These are phyloP conservation scores for Mucor velutinosus DNA, from an alignment of 371 early-diverging fungal species.

Conservation along the genomic window DNA sequence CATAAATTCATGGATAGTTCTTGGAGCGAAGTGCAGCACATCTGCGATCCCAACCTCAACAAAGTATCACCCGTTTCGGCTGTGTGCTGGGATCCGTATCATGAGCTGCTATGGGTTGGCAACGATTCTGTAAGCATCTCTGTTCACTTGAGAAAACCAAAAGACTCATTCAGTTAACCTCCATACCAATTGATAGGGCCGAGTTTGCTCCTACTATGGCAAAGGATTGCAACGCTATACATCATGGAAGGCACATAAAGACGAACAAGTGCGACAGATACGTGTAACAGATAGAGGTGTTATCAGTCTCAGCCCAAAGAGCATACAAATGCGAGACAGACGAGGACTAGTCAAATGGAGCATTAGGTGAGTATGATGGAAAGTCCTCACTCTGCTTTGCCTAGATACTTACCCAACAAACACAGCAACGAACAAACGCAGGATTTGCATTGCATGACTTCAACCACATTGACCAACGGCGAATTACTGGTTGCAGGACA, in stretches of 20 bases:
- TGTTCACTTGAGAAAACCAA: neutral
- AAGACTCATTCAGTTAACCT: neutral
- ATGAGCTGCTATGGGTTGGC: conserved; percentile 80
- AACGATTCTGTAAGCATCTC: conserved; percentile 66
- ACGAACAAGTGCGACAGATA: conserved; percentile 69
- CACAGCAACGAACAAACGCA: conserved; percentile 56
- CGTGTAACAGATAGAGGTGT: conserved; percentile 68
- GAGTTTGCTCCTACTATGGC: conserved; percentile 61
- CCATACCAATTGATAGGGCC: conserved; percentile 47
- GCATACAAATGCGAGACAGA: conserved; percentile 67
- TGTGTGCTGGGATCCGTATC: conserved; percentile 74
- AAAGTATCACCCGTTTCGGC: conserved; percentile 59
- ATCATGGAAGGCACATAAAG: conserved; percentile 65
- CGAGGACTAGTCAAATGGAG: conserved; percentile 76
- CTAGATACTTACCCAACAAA: too few relatives aligned
- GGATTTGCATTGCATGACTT: conserved; percentile 71
- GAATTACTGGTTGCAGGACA: conserved; percentile 73
- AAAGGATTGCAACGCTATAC: conserved; percentile 69
- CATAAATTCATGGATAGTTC: conserved; percentile 42
- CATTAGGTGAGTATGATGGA: conserved; percentile 45
- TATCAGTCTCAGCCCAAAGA: conserved; percentile 66
- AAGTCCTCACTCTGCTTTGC: too few relatives aligned
- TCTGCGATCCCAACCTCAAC: conserved; percentile 42
- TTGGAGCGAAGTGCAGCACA: conserved; percentile 51
- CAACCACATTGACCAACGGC: conserved; percentile 62